These are phyloP conservation scores for Spergularia bocconei DNA, from an alignment of 148 eudicot genomes.

Conservation along the genomic window DNA sequence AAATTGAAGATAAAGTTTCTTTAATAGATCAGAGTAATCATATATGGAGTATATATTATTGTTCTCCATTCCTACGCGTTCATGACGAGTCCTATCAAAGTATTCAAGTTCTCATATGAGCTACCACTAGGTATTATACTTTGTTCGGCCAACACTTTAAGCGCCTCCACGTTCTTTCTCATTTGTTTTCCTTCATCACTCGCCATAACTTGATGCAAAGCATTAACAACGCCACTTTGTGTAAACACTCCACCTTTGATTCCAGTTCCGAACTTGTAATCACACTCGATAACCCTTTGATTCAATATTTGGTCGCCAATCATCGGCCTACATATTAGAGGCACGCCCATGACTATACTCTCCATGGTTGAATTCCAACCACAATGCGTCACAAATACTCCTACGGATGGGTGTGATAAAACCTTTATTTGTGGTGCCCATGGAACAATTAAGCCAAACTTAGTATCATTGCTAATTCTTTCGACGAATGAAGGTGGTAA, in stretches of 20 bases:
- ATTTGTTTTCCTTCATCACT: conserved; percentile 34
- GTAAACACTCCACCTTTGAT: conserved; percentile 46
- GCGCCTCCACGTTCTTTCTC: conserved; percentile 25
- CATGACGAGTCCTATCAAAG: conserved; percentile 20
- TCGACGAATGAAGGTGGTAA: conserved; percentile 46
- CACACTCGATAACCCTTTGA: conserved; percentile 43
- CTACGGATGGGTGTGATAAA: conserved; percentile 40
- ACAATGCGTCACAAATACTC: conserved; percentile 62
- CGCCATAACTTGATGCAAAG: conserved; percentile 31
- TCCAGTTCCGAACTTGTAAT: conserved; percentile 43
- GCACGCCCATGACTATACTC: conserved; percentile 58
- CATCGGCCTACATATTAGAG: conserved; percentile 64
- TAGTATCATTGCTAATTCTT: conserved; percentile 12
- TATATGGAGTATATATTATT: no score
- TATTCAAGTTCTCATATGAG: conserved; percentile 32
- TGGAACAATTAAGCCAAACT: conserved; percentile 45
- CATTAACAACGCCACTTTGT: conserved; percentile 24
- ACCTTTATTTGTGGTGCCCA: conserved; percentile 76
- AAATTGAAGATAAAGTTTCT: no score
- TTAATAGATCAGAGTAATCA: no score
- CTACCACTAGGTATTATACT: conserved; percentile 39
- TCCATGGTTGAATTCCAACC: conserved; percentile 84
- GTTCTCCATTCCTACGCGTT: background rate
- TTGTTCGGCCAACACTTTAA: conserved; percentile 35
- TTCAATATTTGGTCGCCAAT: conserved; percentile 59